Evolutionary conservation across 257 asterid genomes (phyloP).

Genomic region (Nicotiana sylvestris): DNA sequence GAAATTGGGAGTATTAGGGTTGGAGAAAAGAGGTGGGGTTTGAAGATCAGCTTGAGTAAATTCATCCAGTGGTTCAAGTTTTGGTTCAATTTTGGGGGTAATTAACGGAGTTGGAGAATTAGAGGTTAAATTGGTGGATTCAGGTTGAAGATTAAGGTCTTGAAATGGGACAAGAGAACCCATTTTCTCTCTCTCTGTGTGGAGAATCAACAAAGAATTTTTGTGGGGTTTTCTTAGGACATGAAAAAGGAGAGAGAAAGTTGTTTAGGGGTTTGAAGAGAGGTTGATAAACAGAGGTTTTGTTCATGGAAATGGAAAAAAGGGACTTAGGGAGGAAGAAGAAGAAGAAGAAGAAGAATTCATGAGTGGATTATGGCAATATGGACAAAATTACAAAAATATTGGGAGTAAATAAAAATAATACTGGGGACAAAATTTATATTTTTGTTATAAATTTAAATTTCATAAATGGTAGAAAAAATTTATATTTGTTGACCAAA

Average conservation of each 20-base stretch:
- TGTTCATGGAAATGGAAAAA: constrained; percentile 9
- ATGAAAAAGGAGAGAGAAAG: background rate
- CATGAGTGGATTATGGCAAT: background rate
- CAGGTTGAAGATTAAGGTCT: constrained; percentile 39
- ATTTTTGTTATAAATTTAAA: background rate
- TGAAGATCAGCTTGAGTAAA: constrained; percentile 11
- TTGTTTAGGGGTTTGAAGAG: background rate
- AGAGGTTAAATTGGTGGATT: constrained; percentile 13
- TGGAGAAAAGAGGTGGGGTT: constrained; percentile 6
- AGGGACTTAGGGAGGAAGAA: background rate
- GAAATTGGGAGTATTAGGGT: constrained; percentile 1
- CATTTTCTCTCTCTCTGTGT: background rate
- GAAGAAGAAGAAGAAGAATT: background rate
- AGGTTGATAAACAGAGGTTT: background rate
- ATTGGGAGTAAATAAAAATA: background rate
- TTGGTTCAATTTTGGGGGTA: constrained; percentile 45
- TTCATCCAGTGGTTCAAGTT: constrained; percentile 56
- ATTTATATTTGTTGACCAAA: background rate
- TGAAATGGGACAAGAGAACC: constrained; percentile 31
- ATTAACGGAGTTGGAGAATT: constrained; percentile 3
- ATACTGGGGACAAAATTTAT: background rate
- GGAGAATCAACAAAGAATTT: background rate
- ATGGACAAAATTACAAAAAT: background rate
- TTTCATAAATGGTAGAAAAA: background rate
- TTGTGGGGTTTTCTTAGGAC: background rate